Percentiles rank a stretch among this genome's conserved stretches.
Conservation (phyloP, 108 stramenopile genomes). For the Craspedostauros australis region DNA sequence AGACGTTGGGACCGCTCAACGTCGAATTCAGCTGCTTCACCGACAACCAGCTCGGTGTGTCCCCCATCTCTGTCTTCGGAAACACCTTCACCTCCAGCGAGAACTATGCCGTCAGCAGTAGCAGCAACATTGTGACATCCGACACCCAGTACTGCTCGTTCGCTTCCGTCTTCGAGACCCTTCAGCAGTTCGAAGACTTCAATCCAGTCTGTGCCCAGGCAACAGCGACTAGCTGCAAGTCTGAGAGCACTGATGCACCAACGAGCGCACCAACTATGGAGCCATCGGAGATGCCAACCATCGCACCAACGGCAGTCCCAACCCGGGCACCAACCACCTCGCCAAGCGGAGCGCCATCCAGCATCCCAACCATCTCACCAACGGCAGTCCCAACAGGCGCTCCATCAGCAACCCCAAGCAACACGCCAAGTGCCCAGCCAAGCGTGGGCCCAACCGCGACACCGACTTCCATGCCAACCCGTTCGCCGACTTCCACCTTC, state of each 20-base stretch:
- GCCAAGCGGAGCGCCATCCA: conserved; percentile 2
- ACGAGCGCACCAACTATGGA: conserved; percentile 2
- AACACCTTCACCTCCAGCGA: conserved; percentile 1
- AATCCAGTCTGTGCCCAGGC: conserved; percentile 18
- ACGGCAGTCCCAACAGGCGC: not conserved
- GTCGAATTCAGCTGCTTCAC: conserved; percentile 21
- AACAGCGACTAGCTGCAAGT: not conserved
- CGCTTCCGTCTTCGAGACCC: conserved; percentile 23
- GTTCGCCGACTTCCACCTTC: no score
- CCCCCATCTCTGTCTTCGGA: conserved; percentile 26
- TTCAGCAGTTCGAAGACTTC: conserved; percentile 22
- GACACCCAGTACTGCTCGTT: no score
- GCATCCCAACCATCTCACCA: conserved; percentile 1
- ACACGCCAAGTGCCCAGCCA: conserved; percentile 2
- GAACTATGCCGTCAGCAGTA: conserved; percentile 18
- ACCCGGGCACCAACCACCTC: not conserved
- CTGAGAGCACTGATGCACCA: conserved; percentile 11
- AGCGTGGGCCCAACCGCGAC: not conserved
- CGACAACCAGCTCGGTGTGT: conserved; percentile 33
- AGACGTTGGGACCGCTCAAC: conserved; percentile 28
- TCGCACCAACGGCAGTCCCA: not conserved
- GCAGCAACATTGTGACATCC: conserved; percentile 12
- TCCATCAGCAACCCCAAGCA: not conserved
- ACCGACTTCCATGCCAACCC: not conserved
- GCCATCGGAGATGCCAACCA: conserved; percentile 2